Base-by-base conservation (phyloP, 31 red algal genomes). In the Odonthalia washingtoniensis region DNA sequence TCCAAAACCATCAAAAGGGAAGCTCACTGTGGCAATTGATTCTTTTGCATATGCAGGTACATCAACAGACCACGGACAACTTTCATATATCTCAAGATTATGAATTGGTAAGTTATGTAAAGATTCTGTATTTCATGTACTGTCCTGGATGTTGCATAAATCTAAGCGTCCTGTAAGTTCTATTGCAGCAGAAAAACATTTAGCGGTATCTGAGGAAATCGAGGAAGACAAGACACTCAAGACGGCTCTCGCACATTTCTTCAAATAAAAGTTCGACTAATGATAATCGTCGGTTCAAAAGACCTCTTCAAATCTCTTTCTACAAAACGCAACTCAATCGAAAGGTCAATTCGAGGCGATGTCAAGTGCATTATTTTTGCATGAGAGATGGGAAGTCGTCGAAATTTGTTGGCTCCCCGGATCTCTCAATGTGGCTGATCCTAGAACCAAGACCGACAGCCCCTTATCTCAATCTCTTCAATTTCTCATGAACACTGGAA, bases 101-200 rank as follows among this genome's bases (percentile, higher is more conserved):
- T 40, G 36, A 72, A 12, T 34, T 72, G 68, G 52, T 61, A 61
- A 61, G 14, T 17, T 61, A 24, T 14, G 24, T 14, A 14, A 31
- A 12, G 31, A 72, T 14, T 72, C 68, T 26, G 12, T 72, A 31
- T 72, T 26, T n/a, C 68, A 72, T 31, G 12, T 31, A 28, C 72
- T 75, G 4, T 75, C 5, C 26, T 75, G 72, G 28, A 26, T 37
- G 5, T 75, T 4, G 5, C 5, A 75, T 39, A 42, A 39, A 16
- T 75, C 72, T 26, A 42, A 42, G 72, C 72, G 72, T 26, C 72
- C 3, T 39, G 33, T 28, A 40, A n/a, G n/a, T n/a, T n/a, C n/a
- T n/a, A n/a, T n/a, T n/a, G n/a, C n/a, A 2, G 3, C 5, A 5
- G 72, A 75, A 75, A 39, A 39, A 36, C 36, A 75, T 5, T 2